phyloP scores from a whole-genome alignment of 495 filamentous ascomycete genomes.

The Monascus purpureus region DNA sequence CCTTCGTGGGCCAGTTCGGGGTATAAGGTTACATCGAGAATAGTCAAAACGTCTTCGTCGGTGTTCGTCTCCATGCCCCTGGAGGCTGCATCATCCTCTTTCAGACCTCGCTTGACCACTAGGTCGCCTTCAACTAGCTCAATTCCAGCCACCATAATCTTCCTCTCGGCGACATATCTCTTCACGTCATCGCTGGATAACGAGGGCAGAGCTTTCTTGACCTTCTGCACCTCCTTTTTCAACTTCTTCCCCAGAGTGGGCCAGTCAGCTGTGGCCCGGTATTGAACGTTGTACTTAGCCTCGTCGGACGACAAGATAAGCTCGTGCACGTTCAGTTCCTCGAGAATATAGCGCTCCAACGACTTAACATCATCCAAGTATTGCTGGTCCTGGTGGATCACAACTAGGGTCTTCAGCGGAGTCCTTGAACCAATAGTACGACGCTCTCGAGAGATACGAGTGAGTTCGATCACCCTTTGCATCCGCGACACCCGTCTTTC shows the following conservation, averaged over 20 bases:
- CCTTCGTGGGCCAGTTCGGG: slow-evolving; percentile 64
- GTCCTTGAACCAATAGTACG: slow-evolving; percentile 76
- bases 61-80: slow-evolving; percentile 72
- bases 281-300: slow-evolving; percentile 79
- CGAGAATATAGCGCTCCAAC: slow-evolving; percentile 69
- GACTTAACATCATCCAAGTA: slow-evolving; percentile 81
- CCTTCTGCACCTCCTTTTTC: slow-evolving; percentile 79
- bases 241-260: slow-evolving; percentile 90
- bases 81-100: slow-evolving; percentile 44
- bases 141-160: slow-evolving; percentile 73
- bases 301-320: slow-evolving; percentile 80
- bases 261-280: slow-evolving; percentile 82
- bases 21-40: slow-evolving; percentile 62
- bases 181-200: slow-evolving; percentile 70
- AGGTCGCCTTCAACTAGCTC: slow-evolving; percentile 68
- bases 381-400: slow-evolving; percentile 71
- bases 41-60: slow-evolving; percentile 67
- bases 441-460: slow-evolving; percentile 71
- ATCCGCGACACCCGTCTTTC: slow-evolving; percentile 80
- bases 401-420: slow-evolving; percentile 76
- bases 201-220: slow-evolving; percentile 76
- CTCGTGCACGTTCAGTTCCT: slow-evolving; percentile 82
- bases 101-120: slow-evolving; percentile 66
- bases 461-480: slow-evolving; percentile 91
- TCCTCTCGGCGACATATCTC: slow-evolving; percentile 50